phyloP scores from a whole-genome alignment of 495 filamentous ascomycete species.

The Paragyromitra xinjiangensis region DNA sequence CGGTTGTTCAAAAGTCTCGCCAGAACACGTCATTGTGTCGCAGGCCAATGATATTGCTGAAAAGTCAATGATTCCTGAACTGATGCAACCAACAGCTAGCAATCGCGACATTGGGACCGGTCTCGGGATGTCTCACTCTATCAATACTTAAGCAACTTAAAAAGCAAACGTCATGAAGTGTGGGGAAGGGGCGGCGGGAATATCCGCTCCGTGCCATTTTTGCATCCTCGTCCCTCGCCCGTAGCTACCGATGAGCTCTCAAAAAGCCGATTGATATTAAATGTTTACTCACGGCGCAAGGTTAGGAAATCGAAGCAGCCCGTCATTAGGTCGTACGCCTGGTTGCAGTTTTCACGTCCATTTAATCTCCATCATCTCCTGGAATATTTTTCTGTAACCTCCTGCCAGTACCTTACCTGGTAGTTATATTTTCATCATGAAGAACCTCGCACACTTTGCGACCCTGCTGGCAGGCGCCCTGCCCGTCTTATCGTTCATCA shows the following conservation, averaged over 20 bases:
- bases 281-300: background rate
- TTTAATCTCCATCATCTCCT: slow-evolving; percentile 7
- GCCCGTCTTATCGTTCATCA: slow-evolving; percentile 24
- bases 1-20: background rate
- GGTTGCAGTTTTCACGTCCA: background rate
- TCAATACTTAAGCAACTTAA: background rate
- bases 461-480: slow-evolving; percentile 18
- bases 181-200: background rate
- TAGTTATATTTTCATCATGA: slow-evolving; percentile 26
- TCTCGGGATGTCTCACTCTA: background rate
- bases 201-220: background rate
- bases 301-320: background rate
- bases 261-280: slow-evolving; percentile 1
- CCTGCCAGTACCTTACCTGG: background rate
- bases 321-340: slow-evolving; percentile 1
- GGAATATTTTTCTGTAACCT: background rate
- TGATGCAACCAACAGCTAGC: background rate
- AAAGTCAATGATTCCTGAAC: background rate
- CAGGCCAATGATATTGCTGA: background rate
- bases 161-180: slow-evolving; percentile 26
- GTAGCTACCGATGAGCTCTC: background rate
- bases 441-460: slow-evolving; percentile 1
- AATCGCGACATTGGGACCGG: background rate
- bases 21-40: background rate
- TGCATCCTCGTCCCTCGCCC: background rate